Evolutionary conservation across 2,329 filamentous ascomycete species (phyloP), one percentile per base, ranked within the genome.

Genomic region (Aspergillus texensis): DNA sequence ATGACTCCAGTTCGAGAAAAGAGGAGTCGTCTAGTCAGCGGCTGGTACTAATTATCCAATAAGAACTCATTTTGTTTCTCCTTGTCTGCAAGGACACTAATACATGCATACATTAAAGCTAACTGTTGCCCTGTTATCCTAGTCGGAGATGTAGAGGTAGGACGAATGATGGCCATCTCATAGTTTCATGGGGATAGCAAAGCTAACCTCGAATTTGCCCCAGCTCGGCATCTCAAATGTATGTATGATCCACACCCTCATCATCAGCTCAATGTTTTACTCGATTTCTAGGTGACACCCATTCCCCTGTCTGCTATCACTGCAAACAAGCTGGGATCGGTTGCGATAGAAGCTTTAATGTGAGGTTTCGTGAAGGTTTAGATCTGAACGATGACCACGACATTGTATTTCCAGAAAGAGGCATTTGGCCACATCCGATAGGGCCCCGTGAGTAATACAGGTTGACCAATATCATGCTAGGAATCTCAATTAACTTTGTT

Each of bases 161-260:
- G 67, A 62, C 45, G 21, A 57, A 9, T 9, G 28, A n/a, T 24
- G 8, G 10, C 12, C 43, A 43, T 36, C 19, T 19, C 6, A 10
- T 43, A 21, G 32, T 43, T 39, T 43, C 4, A 52, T 16, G 16
- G 1, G 16, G 4, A 28, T 28, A n/a, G 28, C 34, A 52, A 36
- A 5, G 30, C 46, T 32, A 36, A 30, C 26, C 16, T 53, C 30
- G 43, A 12, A n/a, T 10, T 32, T 54, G 4, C 6, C 32, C 10
- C 39, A 72, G 71, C 41, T 30, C 71, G 70, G 2, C 70, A 73
- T 63, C 53, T 72, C 16, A 73, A 65, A 63, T 73, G 70, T 72
- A 56, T 19, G 66, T 53, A 46, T 32, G 12, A 5, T 2, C 11
- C 2, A 4, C 14, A 4, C 12, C 19, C 6, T 12, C 12, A 54